Percentiles rank a stretch among this genome's conserved stretches.
These are phyloP conservation scores for Marasmius oreades DNA, from an alignment of 1,284 basidiomycete genomes.

Conservation along the genomic window DNA sequence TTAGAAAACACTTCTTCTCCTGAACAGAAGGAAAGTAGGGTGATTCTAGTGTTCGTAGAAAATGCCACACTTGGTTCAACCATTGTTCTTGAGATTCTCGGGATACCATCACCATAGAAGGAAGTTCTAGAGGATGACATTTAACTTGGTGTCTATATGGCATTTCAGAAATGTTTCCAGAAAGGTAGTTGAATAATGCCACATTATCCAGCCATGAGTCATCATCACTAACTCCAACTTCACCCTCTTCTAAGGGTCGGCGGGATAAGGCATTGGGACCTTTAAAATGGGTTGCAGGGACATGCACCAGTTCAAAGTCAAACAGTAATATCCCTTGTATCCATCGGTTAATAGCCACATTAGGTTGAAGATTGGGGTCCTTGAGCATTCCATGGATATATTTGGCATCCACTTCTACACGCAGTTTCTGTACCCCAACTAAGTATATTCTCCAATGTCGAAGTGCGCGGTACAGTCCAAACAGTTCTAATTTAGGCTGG, in stretches of 20 bases:
- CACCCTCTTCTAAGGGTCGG: conserved; percentile 13
- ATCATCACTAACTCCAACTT: conserved; percentile 16
- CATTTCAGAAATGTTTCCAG: background rate
- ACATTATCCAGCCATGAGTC: conserved; percentile 32
- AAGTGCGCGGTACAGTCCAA: conserved; percentile 26
- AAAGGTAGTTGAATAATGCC: background rate
- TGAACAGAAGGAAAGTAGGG: background rate
- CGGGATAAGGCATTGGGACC: conserved; percentile 28
- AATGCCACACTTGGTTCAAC: background rate
- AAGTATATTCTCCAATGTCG: conserved; percentile 21
- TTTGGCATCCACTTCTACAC: conserved; percentile 31
- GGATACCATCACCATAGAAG: background rate
- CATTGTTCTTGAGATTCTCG: background rate
- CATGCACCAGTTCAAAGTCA: conserved; percentile 26
- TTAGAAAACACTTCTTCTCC: conserved; percentile 12
- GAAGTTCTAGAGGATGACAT: background rate
- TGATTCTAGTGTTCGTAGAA: background rate
- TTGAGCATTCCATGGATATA: conserved; percentile 34
- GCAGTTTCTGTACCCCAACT: conserved; percentile 25
- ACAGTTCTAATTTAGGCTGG: conserved; percentile 30
- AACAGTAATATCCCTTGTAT: conserved; percentile 27
- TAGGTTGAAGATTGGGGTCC: conserved; percentile 31
- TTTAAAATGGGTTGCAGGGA: conserved; percentile 17
- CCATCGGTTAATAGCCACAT: conserved; percentile 33
- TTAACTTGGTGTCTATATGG: background rate